Base-by-base conservation (phyloP, 129 eudicot genomes). In the Flaveria brownii region DNA sequence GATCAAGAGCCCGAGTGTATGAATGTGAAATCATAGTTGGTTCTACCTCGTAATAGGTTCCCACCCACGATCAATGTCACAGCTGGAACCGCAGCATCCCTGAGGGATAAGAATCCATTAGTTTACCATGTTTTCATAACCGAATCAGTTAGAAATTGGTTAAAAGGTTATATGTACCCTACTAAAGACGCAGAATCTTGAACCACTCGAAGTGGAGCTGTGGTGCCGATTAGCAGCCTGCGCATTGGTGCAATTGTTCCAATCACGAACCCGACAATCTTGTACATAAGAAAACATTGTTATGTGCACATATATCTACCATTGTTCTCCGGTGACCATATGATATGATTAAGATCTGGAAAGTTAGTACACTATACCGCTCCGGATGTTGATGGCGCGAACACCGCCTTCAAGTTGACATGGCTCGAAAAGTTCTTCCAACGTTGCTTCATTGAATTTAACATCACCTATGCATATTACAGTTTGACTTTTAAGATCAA, bases 351-450 rank as follows among this genome's bases (percentile, higher is more conserved):
- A 46, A 30, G 9, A 33, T 57, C 43, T 26, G 43, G 33, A 28
- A 70, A 22, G 42, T 23, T 20, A 10, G 33, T 45, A 45, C 3
- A 9, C n/a, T 26, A 63, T 89, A 92, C 97, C 84, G 88, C 96
- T 87, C 88, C 96, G 25, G 23, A 75, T 10, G 93, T 92, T 22
- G 97, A 92, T 71, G 96, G 97, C 9, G 97, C 96, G 68, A 92
- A 77, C 65, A 87, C 16, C 10, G 79, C 77, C 87, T 84, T 84
- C 78, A 89, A 70, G 82, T 92, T 87, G 50, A 89, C 30, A 71
- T 51, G 73, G 26, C 39, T 73, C 36, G 79, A 73, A 51, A 87
- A 16, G 59, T 2, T 62, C 67, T 36, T 80, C 9, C 81, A 52
- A 10, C 51, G 36, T 73, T 70, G 75, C 68, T 78, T 85, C 54